Evolutionary conservation across 1,139 yeast species (phyloP), one percentile per base, ranked within the genome.

Genomic region (Debaryomyces coudertii): DNA sequence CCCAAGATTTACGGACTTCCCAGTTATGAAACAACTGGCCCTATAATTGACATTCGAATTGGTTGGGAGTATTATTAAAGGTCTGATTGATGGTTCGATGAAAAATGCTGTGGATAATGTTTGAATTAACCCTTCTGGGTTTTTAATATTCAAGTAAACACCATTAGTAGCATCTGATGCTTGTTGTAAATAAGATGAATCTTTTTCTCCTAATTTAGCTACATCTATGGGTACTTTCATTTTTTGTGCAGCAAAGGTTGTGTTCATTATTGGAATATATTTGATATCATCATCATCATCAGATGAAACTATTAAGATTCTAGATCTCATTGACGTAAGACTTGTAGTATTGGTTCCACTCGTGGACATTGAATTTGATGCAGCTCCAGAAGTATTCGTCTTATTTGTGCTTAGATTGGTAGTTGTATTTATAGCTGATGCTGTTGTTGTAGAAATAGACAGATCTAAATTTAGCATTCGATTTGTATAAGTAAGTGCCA

Each of bases 81-180:
- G 79, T 45, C 97, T 73, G 27, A 92, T 69, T 6, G 86, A 79
- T 0, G 98, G 97, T 55, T 92, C 97, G 12, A 93, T 83, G 55
- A 89, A 82, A 57, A 85, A 82, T 2, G 95, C 90, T 8, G 86
- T 82, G 49, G 71, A 59, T 31, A 74, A 60, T 7, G 73, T 71
- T 60, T 92, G 97, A 3, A 92, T 80, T 38, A 93, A 69, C 0
- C 97, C 98, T 42, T 76, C 71, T 1, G 95, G 88, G 46, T 85
- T 81, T n/a, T 78, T 79, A 24, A 92, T 77, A 50, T 80, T 85
- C 53, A 92, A 73, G 60, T 92, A 95, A 1, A 90, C 84, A 3
- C 99, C 99, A 52, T 85, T 82, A 0, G 99, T 93, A 11, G 97
- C 93, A 33, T 95, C 99, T 0, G 96, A 80, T 0, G 99, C 97